Conservation (phyloP, 2,329 filamentous ascomycete species). For the Aspergillus ruber region DNA sequence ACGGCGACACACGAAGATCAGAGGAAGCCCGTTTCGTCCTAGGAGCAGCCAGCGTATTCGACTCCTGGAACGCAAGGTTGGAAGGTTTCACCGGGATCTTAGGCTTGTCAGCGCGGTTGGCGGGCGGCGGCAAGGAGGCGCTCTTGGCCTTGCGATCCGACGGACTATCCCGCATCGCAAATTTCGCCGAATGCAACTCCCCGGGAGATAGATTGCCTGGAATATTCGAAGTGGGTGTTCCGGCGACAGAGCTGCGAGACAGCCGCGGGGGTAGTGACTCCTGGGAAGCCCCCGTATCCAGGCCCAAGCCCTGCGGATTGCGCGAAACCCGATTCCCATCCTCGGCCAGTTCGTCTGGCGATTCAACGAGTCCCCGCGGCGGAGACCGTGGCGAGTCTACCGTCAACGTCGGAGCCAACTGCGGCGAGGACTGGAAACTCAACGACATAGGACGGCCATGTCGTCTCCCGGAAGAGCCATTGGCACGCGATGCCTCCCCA, state of each 20-base stretch:
- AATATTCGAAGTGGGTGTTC: conserved; percentile 24
- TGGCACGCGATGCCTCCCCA: conserved; percentile 18
- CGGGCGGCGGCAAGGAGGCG: conserved; percentile 58
- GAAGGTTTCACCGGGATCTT: conserved; percentile 51
- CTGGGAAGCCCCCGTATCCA: conserved; percentile 7
- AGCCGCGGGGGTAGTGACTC: conserved; percentile 18
- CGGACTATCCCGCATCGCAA: conserved; percentile 9
- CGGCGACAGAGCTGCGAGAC: conserved; percentile 11
- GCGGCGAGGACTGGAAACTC: conserved; percentile 36
- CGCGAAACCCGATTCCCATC: conserved; percentile 45
- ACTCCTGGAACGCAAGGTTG: conserved; percentile 25
- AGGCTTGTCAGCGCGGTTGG: conserved; percentile 76
- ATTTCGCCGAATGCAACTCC: conserved; percentile 7
- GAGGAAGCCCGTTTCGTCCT: conserved; percentile 18
- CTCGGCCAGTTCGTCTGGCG: conserved; percentile 59
- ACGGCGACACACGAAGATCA: conserved; percentile 62
- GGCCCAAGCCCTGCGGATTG: conserved; percentile 8
- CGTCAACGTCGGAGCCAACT: conserved; percentile 36
- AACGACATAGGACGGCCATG: conserved; percentile 48
- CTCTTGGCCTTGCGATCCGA: conserved; percentile 31
- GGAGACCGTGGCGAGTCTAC: conserved; percentile 41
- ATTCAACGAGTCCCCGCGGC: conserved; percentile 24
- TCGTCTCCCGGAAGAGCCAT: conserved; percentile 50
- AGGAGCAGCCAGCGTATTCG: conserved; percentile 21
- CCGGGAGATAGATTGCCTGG: conserved; percentile 16